Conservation (phyloP, 345 rosid genomes). For the Boechera divaricarpa region DNA sequence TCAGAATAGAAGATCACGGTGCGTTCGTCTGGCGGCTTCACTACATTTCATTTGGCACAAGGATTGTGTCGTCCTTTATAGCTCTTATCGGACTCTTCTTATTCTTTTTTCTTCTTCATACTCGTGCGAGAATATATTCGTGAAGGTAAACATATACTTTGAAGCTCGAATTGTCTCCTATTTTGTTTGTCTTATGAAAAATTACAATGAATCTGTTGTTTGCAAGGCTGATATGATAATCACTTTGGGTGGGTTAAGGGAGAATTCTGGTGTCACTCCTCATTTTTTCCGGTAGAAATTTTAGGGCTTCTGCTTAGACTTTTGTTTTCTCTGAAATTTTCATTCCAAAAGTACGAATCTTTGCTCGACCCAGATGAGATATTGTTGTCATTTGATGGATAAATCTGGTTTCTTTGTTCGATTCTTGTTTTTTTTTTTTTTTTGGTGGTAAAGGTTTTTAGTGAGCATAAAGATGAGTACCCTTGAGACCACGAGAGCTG, state of each 20-base stretch:
- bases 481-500: constrained; percentile 85
- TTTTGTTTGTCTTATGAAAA: too few species aligned
- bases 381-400: not conserved
- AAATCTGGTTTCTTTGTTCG: not conserved
- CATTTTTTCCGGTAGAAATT: not conserved
- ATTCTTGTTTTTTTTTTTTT: not conserved
- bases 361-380: constrained; percentile 11
- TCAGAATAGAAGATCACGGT: constrained; percentile 15
- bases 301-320: constrained; percentile 19
- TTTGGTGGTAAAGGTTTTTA: not conserved
- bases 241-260: not conserved
- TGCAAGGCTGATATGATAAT: too few species aligned
- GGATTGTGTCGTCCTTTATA: too few species aligned
- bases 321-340: not conserved
- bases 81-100: too few species aligned
- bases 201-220: too few species aligned
- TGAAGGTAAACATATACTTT: too few species aligned
- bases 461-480: constrained; percentile 52
- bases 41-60: too few species aligned
- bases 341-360: not conserved
- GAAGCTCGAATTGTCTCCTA: too few species aligned
- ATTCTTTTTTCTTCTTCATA: too few species aligned
- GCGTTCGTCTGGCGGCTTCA: constrained; percentile 1
- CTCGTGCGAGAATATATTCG: too few species aligned
- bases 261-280: not conserved